Evolutionary conservation across 2,329 filamentous ascomycete species (phyloP).

Genomic region (Claviceps maximensis): DNA sequence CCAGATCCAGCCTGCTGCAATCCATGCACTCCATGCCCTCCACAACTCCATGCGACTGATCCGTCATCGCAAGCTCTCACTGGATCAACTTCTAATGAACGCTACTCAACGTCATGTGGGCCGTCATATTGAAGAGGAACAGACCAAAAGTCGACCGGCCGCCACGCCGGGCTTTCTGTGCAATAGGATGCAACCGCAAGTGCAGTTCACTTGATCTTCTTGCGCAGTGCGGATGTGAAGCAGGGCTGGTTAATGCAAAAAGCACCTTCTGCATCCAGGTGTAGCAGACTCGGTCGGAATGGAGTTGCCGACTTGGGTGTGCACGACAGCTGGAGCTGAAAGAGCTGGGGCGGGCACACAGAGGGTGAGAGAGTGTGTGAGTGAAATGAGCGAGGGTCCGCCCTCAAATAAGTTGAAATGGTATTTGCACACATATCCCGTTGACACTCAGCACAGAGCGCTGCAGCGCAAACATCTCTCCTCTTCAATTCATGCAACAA

Average conservation of each 20-base stretch:
- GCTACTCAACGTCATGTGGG: background rate
- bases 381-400: background rate
- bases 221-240: background rate
- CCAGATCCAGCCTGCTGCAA: background rate
- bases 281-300: background rate
- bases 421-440: background rate
- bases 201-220: background rate
- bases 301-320: constrained; percentile 5
- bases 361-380: background rate
- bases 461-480: background rate
- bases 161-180: background rate
- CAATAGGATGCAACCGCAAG: background rate
- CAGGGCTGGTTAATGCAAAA: background rate
- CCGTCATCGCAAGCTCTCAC: too few relatives aligned
- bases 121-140: background rate
- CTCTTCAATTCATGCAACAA: background rate
- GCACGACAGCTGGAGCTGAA: constrained; percentile 2
- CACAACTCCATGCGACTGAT: too few relatives aligned
- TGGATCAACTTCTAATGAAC: too few relatives aligned
- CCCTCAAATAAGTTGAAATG: background rate
- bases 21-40: too few relatives aligned
- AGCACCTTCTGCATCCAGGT: background rate
- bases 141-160: background rate
- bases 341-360: background rate
- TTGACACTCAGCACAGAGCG: background rate